Base-by-base conservation (phyloP, 352 stramenopile species). In the Phytophthora pini region DNA sequence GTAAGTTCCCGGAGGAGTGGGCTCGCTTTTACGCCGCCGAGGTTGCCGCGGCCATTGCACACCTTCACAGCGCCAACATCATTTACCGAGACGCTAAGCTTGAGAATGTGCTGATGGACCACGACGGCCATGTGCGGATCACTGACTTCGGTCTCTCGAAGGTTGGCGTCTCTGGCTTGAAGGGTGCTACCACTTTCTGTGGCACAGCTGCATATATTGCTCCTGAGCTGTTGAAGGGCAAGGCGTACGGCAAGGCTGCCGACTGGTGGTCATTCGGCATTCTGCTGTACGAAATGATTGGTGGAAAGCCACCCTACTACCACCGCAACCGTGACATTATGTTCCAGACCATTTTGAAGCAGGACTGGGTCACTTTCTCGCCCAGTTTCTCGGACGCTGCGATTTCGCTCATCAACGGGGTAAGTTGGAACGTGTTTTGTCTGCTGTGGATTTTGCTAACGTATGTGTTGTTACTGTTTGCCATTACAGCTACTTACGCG, bases 51-150 rank as follows among this genome's bases (percentile, higher is more conserved):
- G 85, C 88, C 52, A 92, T 98, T 54, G 74, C 85, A 61, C 94
- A 98, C 61, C 70, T 98, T 49, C 95, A 98, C 70, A 93, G 87
- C 32, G 80, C 96, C 24, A 95, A 97, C 74, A 98, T 98, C 64
- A 96, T 99, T 70, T 97, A 98, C 61, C 94, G 95, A 59, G 95
- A 98, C 68, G 89, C 97, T 11, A 98, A 98, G 78, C 82, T 98
- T 15, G 95, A 98, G 61, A 98, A 98, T 54, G 88, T 98, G 46
- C 74, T 98, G 34, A 90, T 98, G 78, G 95, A 98, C 64, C 89
- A 96, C 58, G 84, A 98, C 67, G 94, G 95, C 3, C 94, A 98
- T 61, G 89, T 98, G 22, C 84, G 91, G n/a, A 94, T 98, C 58
- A 97, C 93, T 1, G 93, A 98, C 74, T 98, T 98, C 62, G 95